Evolutionary conservation across 2,329 filamentous ascomycete genomes (phyloP).

Genomic region (Coniochaeta ligniaria): DNA sequence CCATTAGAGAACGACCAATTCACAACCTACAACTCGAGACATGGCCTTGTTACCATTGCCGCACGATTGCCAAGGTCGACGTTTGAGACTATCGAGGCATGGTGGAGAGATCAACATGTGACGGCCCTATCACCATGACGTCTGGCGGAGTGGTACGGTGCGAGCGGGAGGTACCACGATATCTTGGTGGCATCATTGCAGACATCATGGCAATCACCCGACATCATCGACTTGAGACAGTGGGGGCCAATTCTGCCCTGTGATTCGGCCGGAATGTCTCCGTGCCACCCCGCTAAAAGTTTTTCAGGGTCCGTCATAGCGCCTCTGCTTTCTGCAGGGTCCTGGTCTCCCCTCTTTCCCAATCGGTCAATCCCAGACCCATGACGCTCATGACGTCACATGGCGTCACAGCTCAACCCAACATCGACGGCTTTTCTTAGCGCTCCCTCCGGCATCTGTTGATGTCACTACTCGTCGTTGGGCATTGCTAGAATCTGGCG

Average conservation of each 20-base stretch:
- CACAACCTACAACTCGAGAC: background rate
- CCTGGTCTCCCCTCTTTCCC: background rate
- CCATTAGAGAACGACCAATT: constrained; percentile 7
- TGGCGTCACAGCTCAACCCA: background rate
- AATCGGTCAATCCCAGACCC: background rate
- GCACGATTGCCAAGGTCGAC: background rate
- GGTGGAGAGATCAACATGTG: background rate
- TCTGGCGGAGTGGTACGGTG: background rate
- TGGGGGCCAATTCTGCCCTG: constrained; percentile 4
- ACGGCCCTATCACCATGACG: constrained; percentile 10
- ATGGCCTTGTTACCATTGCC: too few species aligned
- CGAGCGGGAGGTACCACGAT: background rate
- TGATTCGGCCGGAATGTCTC: constrained; percentile 10
- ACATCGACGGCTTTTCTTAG: background rate
- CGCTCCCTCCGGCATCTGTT: background rate
- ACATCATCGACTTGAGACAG: constrained; percentile 4
- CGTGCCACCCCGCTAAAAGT: constrained; percentile 3
- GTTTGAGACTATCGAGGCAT: background rate
- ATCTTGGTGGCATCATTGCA: constrained; percentile 3
- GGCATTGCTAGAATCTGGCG: too few species aligned
- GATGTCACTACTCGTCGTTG: background rate
- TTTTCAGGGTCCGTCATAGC: constrained; percentile 13
- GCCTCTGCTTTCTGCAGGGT: constrained; percentile 11
- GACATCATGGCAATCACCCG: background rate
- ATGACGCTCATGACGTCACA: background rate